phyloP scores from a whole-genome alignment of 2,329 filamentous ascomycete species.

The Scedosporium minutisporum region DNA sequence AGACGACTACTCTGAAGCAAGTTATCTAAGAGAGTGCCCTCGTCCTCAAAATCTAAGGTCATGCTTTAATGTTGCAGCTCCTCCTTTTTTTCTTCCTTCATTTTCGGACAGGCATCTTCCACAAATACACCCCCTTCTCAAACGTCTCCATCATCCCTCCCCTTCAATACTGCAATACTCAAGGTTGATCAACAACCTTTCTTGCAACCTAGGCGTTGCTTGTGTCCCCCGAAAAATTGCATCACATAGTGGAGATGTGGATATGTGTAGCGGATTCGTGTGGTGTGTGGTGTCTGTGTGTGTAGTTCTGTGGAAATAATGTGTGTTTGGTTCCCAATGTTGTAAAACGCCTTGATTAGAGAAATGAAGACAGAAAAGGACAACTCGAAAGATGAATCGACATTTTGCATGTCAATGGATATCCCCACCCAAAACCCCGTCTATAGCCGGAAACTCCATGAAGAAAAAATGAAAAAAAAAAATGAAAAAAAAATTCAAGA shows the following conservation, averaged over 20 bases:
- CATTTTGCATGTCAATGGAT: conserved; percentile 1
- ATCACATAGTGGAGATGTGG: neutral
- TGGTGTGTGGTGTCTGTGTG: too few relatives aligned
- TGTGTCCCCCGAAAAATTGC: neutral
- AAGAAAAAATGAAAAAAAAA: neutral
- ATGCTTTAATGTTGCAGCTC: neutral
- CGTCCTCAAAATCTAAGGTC: too few relatives aligned
- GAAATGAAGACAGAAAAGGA: neutral
- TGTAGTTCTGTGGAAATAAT: neutral
- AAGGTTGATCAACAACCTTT: conserved; percentile 1
- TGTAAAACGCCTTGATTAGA: neutral
- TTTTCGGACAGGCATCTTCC: neutral
- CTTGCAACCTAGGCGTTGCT: neutral
- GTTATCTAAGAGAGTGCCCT: too few relatives aligned
- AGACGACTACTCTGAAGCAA: too few relatives aligned
- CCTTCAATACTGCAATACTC: neutral
- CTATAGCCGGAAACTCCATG: neutral
- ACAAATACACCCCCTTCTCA: neutral
- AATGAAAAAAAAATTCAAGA: neutral
- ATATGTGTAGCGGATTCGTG: neutral
- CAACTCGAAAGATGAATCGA: neutral
- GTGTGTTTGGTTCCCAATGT: neutral
- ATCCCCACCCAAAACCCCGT: conserved; percentile 2
- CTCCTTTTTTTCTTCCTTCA: neutral
- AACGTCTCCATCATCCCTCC: neutral